Evolutionary conservation across 768 basidiomycete species (phyloP).

Genomic region (Hericium coralloides): DNA sequence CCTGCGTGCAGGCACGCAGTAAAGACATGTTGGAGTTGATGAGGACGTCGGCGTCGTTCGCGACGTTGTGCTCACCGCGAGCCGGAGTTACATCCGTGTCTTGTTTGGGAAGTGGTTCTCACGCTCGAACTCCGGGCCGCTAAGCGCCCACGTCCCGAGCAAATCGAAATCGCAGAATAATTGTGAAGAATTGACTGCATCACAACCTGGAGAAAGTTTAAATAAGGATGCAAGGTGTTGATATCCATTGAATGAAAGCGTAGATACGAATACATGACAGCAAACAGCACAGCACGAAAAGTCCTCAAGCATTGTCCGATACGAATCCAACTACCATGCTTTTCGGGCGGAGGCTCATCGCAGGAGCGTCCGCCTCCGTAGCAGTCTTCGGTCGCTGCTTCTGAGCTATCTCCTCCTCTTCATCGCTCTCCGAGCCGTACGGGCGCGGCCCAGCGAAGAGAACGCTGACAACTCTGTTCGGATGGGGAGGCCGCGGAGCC

Average conservation of each 20-base stretch:
- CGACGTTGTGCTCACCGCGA: too few species aligned
- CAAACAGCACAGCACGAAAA: neutral
- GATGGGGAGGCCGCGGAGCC: slow-evolving; percentile 5
- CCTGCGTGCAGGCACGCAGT: neutral
- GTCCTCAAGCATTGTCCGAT: slow-evolving; percentile 3
- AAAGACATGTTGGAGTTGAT: neutral
- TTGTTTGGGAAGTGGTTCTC: too few species aligned
- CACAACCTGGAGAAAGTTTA: too few species aligned
- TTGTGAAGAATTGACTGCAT: too few species aligned
- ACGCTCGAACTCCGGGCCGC: too few species aligned
- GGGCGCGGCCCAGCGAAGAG: slow-evolving; percentile 11
- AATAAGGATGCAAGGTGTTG: too few species aligned
- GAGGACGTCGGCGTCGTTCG: too few species aligned
- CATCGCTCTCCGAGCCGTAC: slow-evolving; percentile 13
- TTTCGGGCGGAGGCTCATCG: slow-evolving; percentile 10
- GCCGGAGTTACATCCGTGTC: too few species aligned
- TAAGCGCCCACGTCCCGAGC: too few species aligned
- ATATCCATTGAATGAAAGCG: too few species aligned
- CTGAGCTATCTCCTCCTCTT: slow-evolving; percentile 8
- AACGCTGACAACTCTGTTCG: slow-evolving; percentile 10
- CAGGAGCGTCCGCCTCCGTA: slow-evolving; percentile 1
- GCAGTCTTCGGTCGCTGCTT: slow-evolving; percentile 1
- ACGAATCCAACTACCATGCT: slow-evolving; percentile 14
- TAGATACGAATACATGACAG: too few species aligned
- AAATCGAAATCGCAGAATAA: too few species aligned